Percentiles rank a stretch among this genome's conserved stretches.
Evolutionary conservation across 2,329 filamentous ascomycete genomes (phyloP).

Genomic region (Periconia sp.): DNA sequence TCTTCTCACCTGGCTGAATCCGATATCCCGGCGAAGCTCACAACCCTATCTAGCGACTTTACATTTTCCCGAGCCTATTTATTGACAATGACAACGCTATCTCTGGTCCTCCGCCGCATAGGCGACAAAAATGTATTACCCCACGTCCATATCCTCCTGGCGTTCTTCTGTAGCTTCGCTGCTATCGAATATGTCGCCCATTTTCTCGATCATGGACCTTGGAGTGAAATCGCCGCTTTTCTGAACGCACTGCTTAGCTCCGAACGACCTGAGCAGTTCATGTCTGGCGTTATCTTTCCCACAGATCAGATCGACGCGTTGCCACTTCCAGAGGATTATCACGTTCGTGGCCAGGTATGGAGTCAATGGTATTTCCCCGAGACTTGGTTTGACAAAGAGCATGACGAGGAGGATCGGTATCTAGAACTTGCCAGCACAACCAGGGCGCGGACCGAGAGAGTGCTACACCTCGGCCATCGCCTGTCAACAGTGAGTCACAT

Average conservation of each 20-base stretch:
- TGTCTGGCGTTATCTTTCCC: conserved; percentile 49
- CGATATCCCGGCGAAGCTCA: conserved; percentile 19
- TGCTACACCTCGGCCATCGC: conserved; percentile 59
- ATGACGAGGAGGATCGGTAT: conserved; percentile 69
- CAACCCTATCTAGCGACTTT: conserved; percentile 14
- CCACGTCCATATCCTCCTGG: conserved; percentile 64
- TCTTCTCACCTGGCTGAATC: conserved; percentile 15
- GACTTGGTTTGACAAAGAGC: conserved; percentile 62
- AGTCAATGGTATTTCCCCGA: conserved; percentile 60
- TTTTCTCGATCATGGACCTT: conserved; percentile 50
- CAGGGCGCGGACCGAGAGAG: conserved; percentile 59
- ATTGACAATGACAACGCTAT: conserved; percentile 50
- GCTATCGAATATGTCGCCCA: conserved; percentile 33
- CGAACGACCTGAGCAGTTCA: conserved; percentile 40
- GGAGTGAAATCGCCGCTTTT: conserved; percentile 55
- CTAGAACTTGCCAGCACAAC: conserved; percentile 64
- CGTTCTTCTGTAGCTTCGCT: conserved; percentile 57
- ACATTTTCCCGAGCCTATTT: conserved; percentile 38
- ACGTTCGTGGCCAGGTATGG: conserved; percentile 65
- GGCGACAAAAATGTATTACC: conserved; percentile 63
- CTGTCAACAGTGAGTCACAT: conserved; percentile 41
- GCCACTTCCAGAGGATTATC: conserved; percentile 70
- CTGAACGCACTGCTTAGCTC: conserved; percentile 54
- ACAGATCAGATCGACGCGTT: conserved; percentile 49
- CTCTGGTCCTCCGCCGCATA: conserved; percentile 53